phyloP scores from a whole-genome alignment of 768 basidiomycete species.

The Pleurotus platypus region DNA sequence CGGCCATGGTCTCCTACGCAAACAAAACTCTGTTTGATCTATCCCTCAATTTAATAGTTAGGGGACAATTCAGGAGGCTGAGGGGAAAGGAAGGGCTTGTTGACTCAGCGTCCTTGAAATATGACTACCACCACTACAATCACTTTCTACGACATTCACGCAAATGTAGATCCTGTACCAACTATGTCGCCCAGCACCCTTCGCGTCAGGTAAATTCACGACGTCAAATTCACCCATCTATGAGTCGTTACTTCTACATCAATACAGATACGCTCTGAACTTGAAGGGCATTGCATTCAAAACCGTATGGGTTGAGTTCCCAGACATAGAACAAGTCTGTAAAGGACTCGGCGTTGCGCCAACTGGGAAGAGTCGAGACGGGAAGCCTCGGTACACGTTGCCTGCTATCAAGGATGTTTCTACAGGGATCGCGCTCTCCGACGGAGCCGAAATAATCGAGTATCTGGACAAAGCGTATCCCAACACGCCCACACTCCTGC shows the following conservation, averaged over 20 bases:
- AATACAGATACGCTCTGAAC: constrained; percentile 13
- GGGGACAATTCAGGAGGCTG: too few relatives aligned
- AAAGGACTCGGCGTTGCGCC: constrained; percentile 22
- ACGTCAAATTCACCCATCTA: not conserved
- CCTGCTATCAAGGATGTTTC: constrained; percentile 24
- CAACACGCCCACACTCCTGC: not conserved
- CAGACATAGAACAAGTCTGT: constrained; percentile 21
- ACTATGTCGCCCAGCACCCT: not conserved
- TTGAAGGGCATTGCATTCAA: constrained; percentile 22
- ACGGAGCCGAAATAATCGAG: constrained; percentile 30
- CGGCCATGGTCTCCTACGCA: too few relatives aligned
- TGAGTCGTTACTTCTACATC: not conserved
- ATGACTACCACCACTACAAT: not conserved
- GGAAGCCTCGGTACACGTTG: constrained; percentile 26
- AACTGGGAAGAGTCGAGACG: constrained; percentile 20
- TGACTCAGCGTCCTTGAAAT: too few relatives aligned
- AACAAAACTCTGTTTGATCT: too few relatives aligned
- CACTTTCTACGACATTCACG: not conserved
- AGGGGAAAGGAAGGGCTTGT: too few relatives aligned
- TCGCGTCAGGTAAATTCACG: not conserved
- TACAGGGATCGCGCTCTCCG: constrained; percentile 22
- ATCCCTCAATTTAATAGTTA: too few relatives aligned
- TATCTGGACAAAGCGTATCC: constrained; percentile 31
- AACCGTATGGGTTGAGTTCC: constrained; percentile 22
- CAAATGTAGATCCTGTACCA: not conserved